These are phyloP conservation scores for Leccinum subspadiceum DNA, from an alignment of 1,284 basidiomycete species.

Conservation along the genomic window DNA sequence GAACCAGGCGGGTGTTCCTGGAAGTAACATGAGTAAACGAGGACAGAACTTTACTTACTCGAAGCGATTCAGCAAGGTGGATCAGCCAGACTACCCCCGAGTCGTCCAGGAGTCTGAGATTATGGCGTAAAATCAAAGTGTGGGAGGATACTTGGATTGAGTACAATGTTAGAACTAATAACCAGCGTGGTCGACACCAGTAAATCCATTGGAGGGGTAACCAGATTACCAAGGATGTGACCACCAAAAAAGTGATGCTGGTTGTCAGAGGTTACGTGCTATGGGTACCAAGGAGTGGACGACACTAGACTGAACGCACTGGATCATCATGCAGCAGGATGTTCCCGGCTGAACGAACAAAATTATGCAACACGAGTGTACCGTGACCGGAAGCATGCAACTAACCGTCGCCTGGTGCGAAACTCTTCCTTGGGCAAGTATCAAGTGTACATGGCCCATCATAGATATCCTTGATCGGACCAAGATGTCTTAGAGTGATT, in stretches of 20 bases:
- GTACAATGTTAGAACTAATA: not conserved
- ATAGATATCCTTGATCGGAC: too few relatives aligned
- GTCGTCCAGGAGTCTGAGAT: not conserved
- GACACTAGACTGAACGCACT: not conserved
- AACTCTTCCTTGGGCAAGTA: not conserved
- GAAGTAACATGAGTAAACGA: not conserved
- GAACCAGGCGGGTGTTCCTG: not conserved
- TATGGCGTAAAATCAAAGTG: not conserved
- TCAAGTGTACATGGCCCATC: too few relatives aligned
- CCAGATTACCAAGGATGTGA: not conserved
- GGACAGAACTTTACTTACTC: not conserved
- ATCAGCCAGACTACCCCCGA: not conserved
- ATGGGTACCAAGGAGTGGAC: not conserved
- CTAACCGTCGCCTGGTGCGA: not conserved
- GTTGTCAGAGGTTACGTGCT: not conserved
- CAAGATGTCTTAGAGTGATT: not conserved
- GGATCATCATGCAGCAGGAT: too few relatives aligned
- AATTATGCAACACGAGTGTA: not conserved
- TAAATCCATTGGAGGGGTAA: not conserved
- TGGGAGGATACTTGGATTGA: not conserved
- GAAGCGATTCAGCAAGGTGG: not conserved
- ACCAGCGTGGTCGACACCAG: not conserved
- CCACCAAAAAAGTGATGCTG: not conserved
- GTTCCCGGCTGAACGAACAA: not conserved
- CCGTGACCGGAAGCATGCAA: not conserved